Conservation (phyloP, 805 yeast species). For the Yamadazyma kitorensis region DNA sequence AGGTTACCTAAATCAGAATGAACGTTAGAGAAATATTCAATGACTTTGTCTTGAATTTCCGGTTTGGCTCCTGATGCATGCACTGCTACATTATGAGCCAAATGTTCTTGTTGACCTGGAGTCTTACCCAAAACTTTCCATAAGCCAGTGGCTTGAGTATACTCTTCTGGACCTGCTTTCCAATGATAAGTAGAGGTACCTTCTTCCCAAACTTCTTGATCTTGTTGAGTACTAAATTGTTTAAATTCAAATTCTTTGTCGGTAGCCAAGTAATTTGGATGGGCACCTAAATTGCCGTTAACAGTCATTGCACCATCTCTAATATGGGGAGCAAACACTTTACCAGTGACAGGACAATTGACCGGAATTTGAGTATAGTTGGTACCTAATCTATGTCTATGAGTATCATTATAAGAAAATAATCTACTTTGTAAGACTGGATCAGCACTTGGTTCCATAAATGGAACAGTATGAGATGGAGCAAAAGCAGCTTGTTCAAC, state of each 20-base stretch:
- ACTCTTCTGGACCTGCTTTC: constrained; percentile 67
- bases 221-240: constrained; percentile 49
- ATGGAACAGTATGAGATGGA: constrained; percentile 72
- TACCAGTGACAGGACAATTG: constrained; percentile 65
- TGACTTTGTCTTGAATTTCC: constrained; percentile 73
- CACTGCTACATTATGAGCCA: constrained; percentile 79
- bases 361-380: constrained; percentile 84
- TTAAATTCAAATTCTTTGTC: constrained; percentile 49
- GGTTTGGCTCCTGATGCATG: constrained; percentile 72
- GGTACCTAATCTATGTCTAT: constrained; percentile 70
- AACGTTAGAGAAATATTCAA: constrained; percentile 73
- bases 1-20: constrained; percentile 63
- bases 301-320: constrained; percentile 78
- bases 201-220: constrained; percentile 80
- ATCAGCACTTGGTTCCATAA: constrained; percentile 73
- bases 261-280: constrained; percentile 71
- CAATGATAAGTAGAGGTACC: constrained; percentile 86
- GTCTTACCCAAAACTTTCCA: constrained; percentile 76
- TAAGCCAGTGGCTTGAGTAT: constrained; percentile 69
- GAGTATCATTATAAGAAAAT: constrained; percentile 75
- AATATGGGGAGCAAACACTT: constrained; percentile 58
- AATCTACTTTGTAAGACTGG: constrained; percentile 76
- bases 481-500: constrained; percentile 62
- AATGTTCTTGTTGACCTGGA: constrained; percentile 78
- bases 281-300: constrained; percentile 64